Evolutionary conservation across 169 alveolate species (phyloP).

Genomic region (Plasmodium knowlesi): DNA sequence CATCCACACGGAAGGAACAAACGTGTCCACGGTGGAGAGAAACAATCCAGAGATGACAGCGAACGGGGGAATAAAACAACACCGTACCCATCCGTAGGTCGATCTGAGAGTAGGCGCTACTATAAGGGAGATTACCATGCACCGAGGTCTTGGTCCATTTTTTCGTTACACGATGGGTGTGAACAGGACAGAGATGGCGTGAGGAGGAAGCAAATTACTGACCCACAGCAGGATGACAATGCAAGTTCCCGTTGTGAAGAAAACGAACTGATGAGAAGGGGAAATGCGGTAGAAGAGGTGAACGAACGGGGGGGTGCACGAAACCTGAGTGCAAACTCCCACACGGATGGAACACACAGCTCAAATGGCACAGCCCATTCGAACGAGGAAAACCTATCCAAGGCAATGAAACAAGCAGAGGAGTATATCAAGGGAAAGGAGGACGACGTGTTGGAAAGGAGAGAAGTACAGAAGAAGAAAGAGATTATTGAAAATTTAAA

Average conservation of each 20-base stretch:
- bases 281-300: not conserved
- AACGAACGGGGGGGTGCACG: not conserved
- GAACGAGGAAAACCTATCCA: constrained; percentile 1
- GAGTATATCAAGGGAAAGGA: constrained; percentile 57
- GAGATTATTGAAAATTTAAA: constrained; percentile 39
- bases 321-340: not conserved
- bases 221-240: not conserved
- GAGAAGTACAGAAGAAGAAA: constrained; percentile 60
- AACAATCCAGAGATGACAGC: not conserved
- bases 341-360: not conserved
- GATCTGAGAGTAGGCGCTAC: not conserved
- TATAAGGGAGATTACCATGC: not conserved
- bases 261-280: not conserved
- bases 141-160: not conserved
- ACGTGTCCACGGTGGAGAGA: not conserved
- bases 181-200: not conserved
- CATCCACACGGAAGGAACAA: not conserved
- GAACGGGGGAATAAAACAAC: not conserved
- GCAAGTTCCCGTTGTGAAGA: not conserved
- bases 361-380: not conserved
- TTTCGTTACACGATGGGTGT: not conserved
- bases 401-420: constrained; percentile 47
- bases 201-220: not conserved
- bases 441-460: constrained; percentile 56
- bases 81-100: not conserved